Evolutionary conservation across 345 rosid genomes (phyloP).

Genomic region (Eucalyptus viminalis): DNA sequence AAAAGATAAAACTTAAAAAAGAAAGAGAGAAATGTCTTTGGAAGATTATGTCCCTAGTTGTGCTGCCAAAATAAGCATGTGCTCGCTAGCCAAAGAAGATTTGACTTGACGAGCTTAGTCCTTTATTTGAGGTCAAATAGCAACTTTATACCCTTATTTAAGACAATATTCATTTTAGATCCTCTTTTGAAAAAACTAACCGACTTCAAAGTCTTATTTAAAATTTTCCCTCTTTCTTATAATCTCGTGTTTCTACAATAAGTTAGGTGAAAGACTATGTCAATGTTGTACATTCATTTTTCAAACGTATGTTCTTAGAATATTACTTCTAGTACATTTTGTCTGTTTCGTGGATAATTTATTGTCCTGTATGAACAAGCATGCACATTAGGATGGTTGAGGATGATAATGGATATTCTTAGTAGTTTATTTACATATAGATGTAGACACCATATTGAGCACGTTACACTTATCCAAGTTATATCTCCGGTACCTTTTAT

Average conservation of each 20-base stretch:
- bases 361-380: background rate
- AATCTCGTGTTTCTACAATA: background rate
- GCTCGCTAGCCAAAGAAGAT: background rate
- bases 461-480: too few relatives aligned
- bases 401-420: background rate
- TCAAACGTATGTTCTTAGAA: background rate
- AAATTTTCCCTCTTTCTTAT: background rate
- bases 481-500: too few relatives aligned
- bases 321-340: background rate
- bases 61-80: background rate
- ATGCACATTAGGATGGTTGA: background rate
- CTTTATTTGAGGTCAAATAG: too few relatives aligned
- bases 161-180: too few relatives aligned
- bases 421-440: too few relatives aligned
- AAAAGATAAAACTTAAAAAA: too few relatives aligned
- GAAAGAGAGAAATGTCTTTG: background rate
- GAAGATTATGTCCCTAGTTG: background rate
- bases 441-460: background rate
- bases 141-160: too few relatives aligned
- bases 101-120: fast-evolving
- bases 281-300: background rate
- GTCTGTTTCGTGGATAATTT: background rate
- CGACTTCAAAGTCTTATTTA: too few relatives aligned
- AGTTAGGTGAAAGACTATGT: background rate
- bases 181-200: too few relatives aligned